Conservation (phyloP, 2,329 filamentous ascomycete genomes). For the Berkeleyomyces rouxiae region DNA sequence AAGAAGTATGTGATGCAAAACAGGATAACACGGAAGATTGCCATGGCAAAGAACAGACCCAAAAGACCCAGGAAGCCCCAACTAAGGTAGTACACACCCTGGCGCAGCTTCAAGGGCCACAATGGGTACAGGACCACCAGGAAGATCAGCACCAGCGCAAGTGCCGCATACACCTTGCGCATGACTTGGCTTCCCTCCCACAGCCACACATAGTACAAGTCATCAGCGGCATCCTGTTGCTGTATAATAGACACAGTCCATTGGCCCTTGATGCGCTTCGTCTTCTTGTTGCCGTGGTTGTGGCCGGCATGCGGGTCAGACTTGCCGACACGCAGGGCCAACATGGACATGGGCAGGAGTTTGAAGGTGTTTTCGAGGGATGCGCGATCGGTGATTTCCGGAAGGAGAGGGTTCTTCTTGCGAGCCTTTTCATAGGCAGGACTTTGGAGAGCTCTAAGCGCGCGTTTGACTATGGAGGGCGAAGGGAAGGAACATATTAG, state of each 20-base stretch:
- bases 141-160: conserved; percentile 71
- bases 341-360: conserved; percentile 80
- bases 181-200: conserved; percentile 91
- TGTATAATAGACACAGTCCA: conserved; percentile 95
- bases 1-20: conserved; percentile 86
- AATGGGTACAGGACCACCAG: conserved; percentile 86
- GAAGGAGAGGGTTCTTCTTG: conserved; percentile 77
- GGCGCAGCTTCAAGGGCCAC: conserved; percentile 79
- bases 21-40: conserved; percentile 86
- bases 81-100: conserved; percentile 93
- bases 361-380: conserved; percentile 91
- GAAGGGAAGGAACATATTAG: neutral
- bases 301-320: conserved; percentile 43
- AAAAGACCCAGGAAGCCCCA: conserved; percentile 84
- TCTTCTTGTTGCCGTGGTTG: conserved; percentile 57
- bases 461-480: conserved; percentile 63
- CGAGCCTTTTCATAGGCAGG: conserved; percentile 79
- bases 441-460: conserved; percentile 75
- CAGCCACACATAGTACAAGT: conserved; percentile 92
- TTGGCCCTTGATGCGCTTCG: conserved; percentile 83
- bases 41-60: conserved; percentile 92
- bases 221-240: conserved; percentile 75
- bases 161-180: conserved; percentile 76
- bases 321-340: conserved; percentile 80
- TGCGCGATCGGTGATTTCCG: conserved; percentile 71